These are phyloP conservation scores for Metschnikowia reukaufii DNA, from an alignment of 805 yeast species.

Conservation along the genomic window DNA sequence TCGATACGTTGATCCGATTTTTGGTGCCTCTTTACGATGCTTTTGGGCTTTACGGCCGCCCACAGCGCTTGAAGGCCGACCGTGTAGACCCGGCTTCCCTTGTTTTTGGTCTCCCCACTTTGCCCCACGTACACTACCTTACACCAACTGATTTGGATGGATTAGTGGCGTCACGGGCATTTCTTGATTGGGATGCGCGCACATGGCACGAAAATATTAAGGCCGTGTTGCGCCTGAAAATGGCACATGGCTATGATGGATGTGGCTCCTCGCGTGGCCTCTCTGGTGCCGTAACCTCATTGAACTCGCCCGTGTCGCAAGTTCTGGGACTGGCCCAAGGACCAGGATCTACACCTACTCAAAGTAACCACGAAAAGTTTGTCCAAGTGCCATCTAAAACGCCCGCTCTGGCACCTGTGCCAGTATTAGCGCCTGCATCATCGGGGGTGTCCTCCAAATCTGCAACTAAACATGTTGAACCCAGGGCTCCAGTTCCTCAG, in stretches of 20 bases:
- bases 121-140: constrained; percentile 45
- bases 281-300: constrained; percentile 57
- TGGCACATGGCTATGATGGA: constrained; percentile 61
- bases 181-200: constrained; percentile 38
- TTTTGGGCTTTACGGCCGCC: constrained; percentile 48
- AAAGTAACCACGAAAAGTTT: too few species aligned
- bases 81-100: constrained; percentile 41
- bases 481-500: too few species aligned
- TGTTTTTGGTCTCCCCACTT: constrained; percentile 48
- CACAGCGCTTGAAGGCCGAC: constrained; percentile 43
- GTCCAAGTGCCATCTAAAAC: too few species aligned
- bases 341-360: background rate
- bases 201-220: constrained; percentile 36
- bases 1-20: constrained; percentile 47
- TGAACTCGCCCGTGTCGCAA: constrained; percentile 26
- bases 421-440: background rate
- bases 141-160: constrained; percentile 32
- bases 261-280: constrained; percentile 65
- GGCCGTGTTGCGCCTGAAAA: constrained; percentile 32
- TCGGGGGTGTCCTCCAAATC: background rate
- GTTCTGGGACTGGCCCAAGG: background rate
- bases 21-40: constrained; percentile 42
- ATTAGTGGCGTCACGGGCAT: constrained; percentile 25
- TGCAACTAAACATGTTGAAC: too few species aligned
- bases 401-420: background rate